These are phyloP conservation scores for Aspergillus fructus DNA, from an alignment of 2,329 filamentous ascomycete species.

Conservation along the genomic window DNA sequence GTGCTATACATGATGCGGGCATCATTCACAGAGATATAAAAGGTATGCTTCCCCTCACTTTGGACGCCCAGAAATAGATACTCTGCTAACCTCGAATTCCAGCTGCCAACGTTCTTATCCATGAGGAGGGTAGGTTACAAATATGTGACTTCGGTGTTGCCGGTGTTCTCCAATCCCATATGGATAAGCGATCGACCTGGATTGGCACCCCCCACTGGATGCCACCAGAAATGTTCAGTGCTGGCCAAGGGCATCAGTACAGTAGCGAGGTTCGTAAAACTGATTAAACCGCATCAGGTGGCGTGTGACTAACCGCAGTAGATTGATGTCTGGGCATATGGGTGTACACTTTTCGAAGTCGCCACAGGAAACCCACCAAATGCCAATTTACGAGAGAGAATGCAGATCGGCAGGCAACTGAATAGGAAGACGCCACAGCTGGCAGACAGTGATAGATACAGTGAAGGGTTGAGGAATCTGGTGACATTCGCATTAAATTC, in stretches of 20 bases:
- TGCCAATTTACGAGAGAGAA: constrained; percentile 46
- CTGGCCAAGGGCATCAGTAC: constrained; percentile 43
- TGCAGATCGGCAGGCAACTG: constrained; percentile 47
- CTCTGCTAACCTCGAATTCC: constrained; percentile 9
- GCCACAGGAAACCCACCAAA: constrained; percentile 51
- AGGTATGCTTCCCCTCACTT: constrained; percentile 35
- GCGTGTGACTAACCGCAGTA: constrained; percentile 20
- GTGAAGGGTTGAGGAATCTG: constrained; percentile 45
- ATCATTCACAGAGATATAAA: constrained; percentile 67
- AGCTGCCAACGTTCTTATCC: constrained; percentile 64
- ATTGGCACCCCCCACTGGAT: constrained; percentile 68
- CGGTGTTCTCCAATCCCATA: constrained; percentile 59
- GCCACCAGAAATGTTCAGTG: constrained; percentile 59
- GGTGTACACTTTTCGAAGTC: constrained; percentile 51
- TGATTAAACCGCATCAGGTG: background rate
- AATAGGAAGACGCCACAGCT: constrained; percentile 44
- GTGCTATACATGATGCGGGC: constrained; percentile 63
- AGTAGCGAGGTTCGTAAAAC: constrained; percentile 44
- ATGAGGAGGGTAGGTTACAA: constrained; percentile 62
- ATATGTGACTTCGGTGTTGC: constrained; percentile 68
- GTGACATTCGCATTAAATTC: constrained; percentile 46
- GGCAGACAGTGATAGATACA: constrained; percentile 40
- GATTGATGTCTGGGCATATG: constrained; percentile 54
- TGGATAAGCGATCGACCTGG: constrained; percentile 63
- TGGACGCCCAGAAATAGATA: background rate